A percentile compares a stretch with the other conserved stretches of the same genome.
Conservation (phyloP, 1,284 basidiomycete species). For the Inonotus hispidus region DNA sequence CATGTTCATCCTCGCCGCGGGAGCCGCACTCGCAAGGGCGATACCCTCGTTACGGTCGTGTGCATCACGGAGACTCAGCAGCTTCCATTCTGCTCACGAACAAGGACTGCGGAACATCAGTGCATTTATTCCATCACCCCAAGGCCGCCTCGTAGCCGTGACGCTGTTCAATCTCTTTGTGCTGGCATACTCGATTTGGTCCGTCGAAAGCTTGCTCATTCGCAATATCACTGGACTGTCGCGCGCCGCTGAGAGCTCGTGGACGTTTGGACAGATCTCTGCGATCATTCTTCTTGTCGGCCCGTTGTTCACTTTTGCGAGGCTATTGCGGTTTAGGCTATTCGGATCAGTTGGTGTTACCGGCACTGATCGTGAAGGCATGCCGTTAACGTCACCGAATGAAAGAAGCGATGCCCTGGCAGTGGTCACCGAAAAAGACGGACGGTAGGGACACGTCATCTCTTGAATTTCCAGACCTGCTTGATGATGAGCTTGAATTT, state of each 20-base stretch:
- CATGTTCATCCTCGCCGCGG: slow-evolving; percentile 9
- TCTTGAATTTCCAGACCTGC: neutral
- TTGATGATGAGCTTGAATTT: neutral
- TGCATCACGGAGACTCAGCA: neutral
- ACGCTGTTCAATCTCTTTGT: slow-evolving; percentile 14
- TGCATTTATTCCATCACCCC: neutral
- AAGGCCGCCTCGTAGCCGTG: slow-evolving; percentile 5
- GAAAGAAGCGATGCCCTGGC: neutral
- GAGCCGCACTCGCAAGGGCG: neutral
- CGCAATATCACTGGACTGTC: slow-evolving; percentile 7
- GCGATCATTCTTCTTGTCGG: slow-evolving; percentile 15
- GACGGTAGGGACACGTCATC: neutral
- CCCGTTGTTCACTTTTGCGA: slow-evolving; percentile 13
- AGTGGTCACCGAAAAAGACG: neutral
- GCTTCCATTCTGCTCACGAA: neutral
- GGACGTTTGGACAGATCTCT: slow-evolving; percentile 18
- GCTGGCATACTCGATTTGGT: slow-evolving; percentile 17
- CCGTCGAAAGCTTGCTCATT: slow-evolving; percentile 9
- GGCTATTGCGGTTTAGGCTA: slow-evolving; percentile 6
- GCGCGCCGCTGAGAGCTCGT: slow-evolving; percentile 7
- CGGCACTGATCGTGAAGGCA: slow-evolving; percentile 7
- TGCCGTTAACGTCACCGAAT: neutral
- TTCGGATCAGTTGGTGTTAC: neutral
- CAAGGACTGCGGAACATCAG: neutral
- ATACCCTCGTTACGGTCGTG: neutral